These are phyloP conservation scores for Amanita phalloides DNA, from an alignment of 768 basidiomycete species.

Conservation along the genomic window DNA sequence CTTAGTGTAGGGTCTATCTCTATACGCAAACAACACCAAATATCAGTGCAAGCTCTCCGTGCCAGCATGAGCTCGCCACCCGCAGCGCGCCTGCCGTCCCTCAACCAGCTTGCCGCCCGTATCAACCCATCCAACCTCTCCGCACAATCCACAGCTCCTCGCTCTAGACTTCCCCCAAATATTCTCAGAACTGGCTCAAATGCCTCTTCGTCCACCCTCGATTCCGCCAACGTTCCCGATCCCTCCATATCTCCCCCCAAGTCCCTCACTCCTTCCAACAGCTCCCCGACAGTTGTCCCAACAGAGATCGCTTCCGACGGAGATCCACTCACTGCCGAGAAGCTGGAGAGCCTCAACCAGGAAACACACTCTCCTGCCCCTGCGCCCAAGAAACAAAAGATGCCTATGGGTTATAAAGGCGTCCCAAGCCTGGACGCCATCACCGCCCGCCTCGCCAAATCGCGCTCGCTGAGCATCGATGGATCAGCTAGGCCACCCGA, in stretches of 20 bases:
- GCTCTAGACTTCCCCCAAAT: conserved; percentile 69
- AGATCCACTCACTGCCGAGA: conserved; percentile 56
- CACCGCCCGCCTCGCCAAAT: conserved; percentile 67
- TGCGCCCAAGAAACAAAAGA: conserved; percentile 19
- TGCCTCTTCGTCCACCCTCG: conserved; percentile 39
- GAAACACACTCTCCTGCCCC: conserved; percentile 18
- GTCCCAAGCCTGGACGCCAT: conserved; percentile 81
- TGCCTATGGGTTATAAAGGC: conserved; percentile 67
- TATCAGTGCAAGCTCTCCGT: no score
- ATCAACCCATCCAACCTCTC: conserved; percentile 36
- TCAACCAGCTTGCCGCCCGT: conserved; percentile 75
- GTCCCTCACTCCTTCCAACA: conserved; percentile 26
- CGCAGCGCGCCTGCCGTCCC: conserved; percentile 46
- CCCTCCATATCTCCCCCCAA: conserved; percentile 37
- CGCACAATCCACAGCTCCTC: conserved; percentile 24
- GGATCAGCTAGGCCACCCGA: conserved; percentile 65
- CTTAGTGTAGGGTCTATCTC: no score
- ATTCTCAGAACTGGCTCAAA: conserved; percentile 53
- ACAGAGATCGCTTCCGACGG: not conserved
- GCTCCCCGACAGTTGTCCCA: not conserved
- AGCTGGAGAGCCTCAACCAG: conserved; percentile 51
- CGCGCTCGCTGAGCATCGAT: conserved; percentile 52
- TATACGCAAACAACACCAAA: no score
- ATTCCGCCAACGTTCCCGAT: conserved; percentile 57
- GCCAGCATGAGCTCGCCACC: not conserved